Conservation (phyloP, 1,284 basidiomycete species). For the Megacollybia platyphylla region DNA sequence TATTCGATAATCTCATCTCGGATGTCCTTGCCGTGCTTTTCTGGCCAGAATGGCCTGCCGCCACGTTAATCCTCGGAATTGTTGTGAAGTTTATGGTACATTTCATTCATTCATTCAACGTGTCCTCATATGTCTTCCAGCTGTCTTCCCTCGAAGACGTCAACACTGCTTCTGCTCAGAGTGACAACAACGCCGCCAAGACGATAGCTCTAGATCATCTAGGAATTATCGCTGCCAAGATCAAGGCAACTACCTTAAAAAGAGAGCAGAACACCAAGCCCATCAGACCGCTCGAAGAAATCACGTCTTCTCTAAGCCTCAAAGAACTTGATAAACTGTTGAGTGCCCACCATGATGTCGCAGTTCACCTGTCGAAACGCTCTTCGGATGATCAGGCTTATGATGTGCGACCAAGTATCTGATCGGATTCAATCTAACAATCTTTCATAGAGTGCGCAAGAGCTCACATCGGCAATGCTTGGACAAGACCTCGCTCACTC, state of each 20-base stretch:
- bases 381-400: slow-evolving; percentile 69
- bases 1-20: slow-evolving; percentile 82
- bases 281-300: slow-evolving; percentile 59
- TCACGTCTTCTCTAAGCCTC: slow-evolving; percentile 37
- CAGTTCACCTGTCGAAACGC: slow-evolving; percentile 50
- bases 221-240: slow-evolving; percentile 78
- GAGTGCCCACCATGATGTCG: slow-evolving; percentile 48
- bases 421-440: slow-evolving; percentile 1
- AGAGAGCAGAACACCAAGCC: slow-evolving; percentile 19
- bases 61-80: slow-evolving; percentile 68
- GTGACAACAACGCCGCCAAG: slow-evolving; percentile 74
- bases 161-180: slow-evolving; percentile 38
- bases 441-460: slow-evolving; percentile 53
- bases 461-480: slow-evolving; percentile 59
- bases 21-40: slow-evolving; percentile 86
- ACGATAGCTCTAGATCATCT: slow-evolving; percentile 87
- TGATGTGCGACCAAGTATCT: slow-evolving; percentile 33
- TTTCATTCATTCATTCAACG: neutral
- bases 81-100: slow-evolving; percentile 75
- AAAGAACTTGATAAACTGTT: slow-evolving; percentile 47
- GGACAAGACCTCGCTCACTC: slow-evolving; percentile 62
- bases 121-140: slow-evolving; percentile 19
- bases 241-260: slow-evolving; percentile 51
- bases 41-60: slow-evolving; percentile 96
- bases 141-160: slow-evolving; percentile 72